Conservation (phyloP, 2,329 filamentous ascomycete species). For the Apiospora malaysiana region DNA sequence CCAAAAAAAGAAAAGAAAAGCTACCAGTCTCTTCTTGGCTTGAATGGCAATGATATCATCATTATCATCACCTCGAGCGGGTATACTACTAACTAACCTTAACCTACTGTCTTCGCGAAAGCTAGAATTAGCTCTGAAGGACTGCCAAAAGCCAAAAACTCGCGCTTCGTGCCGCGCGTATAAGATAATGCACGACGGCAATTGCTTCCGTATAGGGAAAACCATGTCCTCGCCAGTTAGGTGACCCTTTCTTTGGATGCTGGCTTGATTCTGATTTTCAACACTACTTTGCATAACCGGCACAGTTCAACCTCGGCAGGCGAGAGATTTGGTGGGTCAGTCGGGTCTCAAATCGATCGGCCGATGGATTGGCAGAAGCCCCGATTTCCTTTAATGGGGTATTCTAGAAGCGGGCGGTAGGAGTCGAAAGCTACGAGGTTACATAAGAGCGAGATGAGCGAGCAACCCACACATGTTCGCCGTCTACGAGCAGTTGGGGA, state of each 20-base stretch:
- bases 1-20: background rate
- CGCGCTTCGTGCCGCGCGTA: background rate
- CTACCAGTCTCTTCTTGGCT: background rate
- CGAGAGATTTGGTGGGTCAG: constrained; percentile 1
- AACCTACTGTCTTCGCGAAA: background rate
- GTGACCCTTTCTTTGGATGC: background rate
- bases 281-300: background rate
- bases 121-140: background rate
- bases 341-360: constrained; percentile 14
- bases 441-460: constrained; percentile 16
- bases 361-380: constrained; percentile 13
- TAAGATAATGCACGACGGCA: background rate
- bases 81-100: no score
- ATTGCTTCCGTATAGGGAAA: background rate
- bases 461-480: background rate
- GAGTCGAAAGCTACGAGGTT: background rate
- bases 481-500: background rate
- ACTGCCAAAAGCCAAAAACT: background rate
- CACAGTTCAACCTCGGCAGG: constrained; percentile 3
- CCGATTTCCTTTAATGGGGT: constrained; percentile 2
- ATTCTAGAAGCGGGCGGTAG: background rate
- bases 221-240: background rate
- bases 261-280: background rate
- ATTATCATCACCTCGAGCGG: background rate
- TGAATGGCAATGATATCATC: constrained; percentile 1